Evolutionary conservation across 139 green algal genomes (phyloP), one percentile per base, ranked within the genome.

Genomic region (Asterochloris erici): DNA sequence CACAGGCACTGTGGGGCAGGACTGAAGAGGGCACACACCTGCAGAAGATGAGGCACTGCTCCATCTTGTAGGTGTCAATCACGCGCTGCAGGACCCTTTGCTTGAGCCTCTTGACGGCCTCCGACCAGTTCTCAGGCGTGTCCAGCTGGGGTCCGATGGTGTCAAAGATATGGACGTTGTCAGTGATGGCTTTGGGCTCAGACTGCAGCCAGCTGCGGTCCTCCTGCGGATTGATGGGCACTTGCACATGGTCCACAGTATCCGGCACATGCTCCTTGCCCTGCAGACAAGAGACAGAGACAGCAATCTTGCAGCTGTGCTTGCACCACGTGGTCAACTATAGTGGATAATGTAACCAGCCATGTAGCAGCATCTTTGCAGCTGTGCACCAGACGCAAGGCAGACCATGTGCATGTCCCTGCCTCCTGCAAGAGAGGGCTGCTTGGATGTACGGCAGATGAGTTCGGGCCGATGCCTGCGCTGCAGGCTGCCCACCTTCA

Each of bases 51-150:
- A 80, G 76, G 76, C 76, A 80, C 21, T 81, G 77, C 9, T 81
- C 77, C 88, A 96, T 94, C 14, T 84, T 79, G 74, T 91, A 85
- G 16, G 81, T 68, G 73, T 94, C 90, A 12, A 93, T 86, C 12
- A 96, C 64, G 62, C 89, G 87, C 82, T 90, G 82, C 78, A 98
- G 87, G 79, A 96, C 76, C 62, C 93, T 87, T n/a, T 84, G 93
- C 87, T 97, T 97, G 60, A 97, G 86, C 21, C 85, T 82, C 87
- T 97, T 97, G 47, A 92, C 85, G 10, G 85, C 93, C 85, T 94
- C 87, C 21, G 84, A 91, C 76, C 83, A 86, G 71, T 84, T 89
- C 87, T 94, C 88, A 0, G 47, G 85, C 19, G 85, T 89, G 77
- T 84, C 63, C 12, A 86, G 21, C 26, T 85, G 68, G 64, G 91